A percentile compares a stretch with the other conserved stretches of the same genome.
Evolutionary conservation across 2,329 filamentous ascomycete species (phyloP).

Genomic region (Xylariaceae sp.): DNA sequence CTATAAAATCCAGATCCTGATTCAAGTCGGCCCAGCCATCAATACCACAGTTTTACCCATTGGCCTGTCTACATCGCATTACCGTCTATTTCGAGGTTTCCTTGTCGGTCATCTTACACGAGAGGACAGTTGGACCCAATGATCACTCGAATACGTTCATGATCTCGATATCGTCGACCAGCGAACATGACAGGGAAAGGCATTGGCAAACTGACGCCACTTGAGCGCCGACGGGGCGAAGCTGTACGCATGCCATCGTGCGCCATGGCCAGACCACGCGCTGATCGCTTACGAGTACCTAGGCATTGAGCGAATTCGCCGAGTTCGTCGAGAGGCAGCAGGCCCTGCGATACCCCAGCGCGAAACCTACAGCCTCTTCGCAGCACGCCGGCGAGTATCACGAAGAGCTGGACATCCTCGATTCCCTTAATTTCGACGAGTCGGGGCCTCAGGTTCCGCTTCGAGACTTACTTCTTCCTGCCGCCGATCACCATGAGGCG

Average conservation of each 20-base stretch:
- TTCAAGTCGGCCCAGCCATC: not conserved
- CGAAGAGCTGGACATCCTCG: constrained; percentile 84
- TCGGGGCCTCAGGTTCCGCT: constrained; percentile 61
- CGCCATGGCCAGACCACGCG: not conserved
- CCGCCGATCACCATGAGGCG: constrained; percentile 48
- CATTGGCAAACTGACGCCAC: constrained; percentile 56
- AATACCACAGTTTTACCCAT: not conserved
- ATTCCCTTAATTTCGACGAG: constrained; percentile 70
- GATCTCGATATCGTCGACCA: constrained; percentile 5
- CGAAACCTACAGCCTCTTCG: constrained; percentile 29
- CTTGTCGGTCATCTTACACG: not conserved
- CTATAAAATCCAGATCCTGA: not conserved
- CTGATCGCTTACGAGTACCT: constrained; percentile 22
- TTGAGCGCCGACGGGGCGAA: constrained; percentile 83
- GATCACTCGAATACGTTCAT: constrained; percentile 28
- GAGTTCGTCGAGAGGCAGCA: constrained; percentile 97
- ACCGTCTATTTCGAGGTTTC: not conserved
- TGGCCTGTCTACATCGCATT: not conserved
- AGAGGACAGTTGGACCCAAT: constrained; percentile 15
- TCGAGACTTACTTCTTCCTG: constrained; percentile 68
- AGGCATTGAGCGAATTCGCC: constrained; percentile 89
- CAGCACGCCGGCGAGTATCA: constrained; percentile 60
- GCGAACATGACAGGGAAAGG: constrained; percentile 49
- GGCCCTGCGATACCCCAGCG: constrained; percentile 57
- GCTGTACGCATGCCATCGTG: constrained; percentile 50